Evolutionary conservation across 2,329 filamentous ascomycete species (phyloP).

Genomic region (Colletotrichum acutatum): DNA sequence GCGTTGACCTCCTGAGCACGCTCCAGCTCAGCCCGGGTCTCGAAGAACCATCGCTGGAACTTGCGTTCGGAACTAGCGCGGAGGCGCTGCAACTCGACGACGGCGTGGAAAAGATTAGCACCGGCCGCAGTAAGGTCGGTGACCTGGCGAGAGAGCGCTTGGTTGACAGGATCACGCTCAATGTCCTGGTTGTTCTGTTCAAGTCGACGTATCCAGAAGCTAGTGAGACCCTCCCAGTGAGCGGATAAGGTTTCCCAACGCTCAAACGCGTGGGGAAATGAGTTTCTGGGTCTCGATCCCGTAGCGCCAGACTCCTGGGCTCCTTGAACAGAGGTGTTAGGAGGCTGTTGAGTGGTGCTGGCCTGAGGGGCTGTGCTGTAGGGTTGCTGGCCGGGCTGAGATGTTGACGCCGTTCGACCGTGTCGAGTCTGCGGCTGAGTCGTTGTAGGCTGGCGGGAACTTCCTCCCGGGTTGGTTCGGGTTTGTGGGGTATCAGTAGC

Average conservation of each 20-base stretch:
- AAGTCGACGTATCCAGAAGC: slow-evolving; percentile 94
- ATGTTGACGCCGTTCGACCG: slow-evolving; percentile 37
- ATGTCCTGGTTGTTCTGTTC: slow-evolving; percentile 92
- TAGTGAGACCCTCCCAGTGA: slow-evolving; percentile 97
- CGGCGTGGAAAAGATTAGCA: slow-evolving; percentile 96
- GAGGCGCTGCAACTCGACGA: slow-evolving; percentile 93
- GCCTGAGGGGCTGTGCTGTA: slow-evolving; percentile 41
- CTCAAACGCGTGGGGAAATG: slow-evolving; percentile 96
- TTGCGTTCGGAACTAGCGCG: slow-evolving; percentile 96
- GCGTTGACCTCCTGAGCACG: slow-evolving; percentile 84
- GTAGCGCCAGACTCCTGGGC: slow-evolving; percentile 46
- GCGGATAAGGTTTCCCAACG: slow-evolving; percentile 97
- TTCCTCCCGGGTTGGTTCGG: slow-evolving; percentile 38
- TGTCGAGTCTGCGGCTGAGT: slow-evolving; percentile 38
- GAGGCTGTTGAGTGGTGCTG: slow-evolving; percentile 25
- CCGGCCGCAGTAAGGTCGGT: slow-evolving; percentile 97
- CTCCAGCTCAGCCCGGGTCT: slow-evolving; percentile 90
- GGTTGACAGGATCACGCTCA: slow-evolving; percentile 81
- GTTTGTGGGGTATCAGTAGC: slow-evolving; percentile 33
- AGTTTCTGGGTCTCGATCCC: slow-evolving; percentile 65
- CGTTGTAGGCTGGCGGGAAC: slow-evolving; percentile 38
- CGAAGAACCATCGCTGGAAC: slow-evolving; percentile 99
- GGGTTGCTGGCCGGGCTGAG: slow-evolving; percentile 42
- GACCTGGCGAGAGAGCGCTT: slow-evolving; percentile 92
- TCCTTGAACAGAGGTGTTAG: slow-evolving; percentile 38